Evolutionary conservation across 169 alveolate genomes (phyloP), one percentile per base, ranked within the genome.

Genomic region (Eimeria falciformis): DNA sequence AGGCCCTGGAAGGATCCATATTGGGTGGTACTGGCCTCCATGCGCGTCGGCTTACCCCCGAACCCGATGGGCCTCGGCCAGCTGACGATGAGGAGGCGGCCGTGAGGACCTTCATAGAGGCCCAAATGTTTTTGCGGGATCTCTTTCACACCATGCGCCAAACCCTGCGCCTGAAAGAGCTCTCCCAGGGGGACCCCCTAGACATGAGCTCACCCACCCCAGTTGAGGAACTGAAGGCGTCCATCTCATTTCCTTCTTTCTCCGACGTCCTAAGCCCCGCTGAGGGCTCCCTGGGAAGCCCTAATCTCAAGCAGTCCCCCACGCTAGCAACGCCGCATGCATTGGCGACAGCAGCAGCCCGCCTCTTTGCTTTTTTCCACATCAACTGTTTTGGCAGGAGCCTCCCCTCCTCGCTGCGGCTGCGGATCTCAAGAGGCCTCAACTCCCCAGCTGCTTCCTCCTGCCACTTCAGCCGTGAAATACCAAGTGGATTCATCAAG

Each of bases 11-110:
- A 37, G 84, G 84, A 21, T 73, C 84, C 2, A 73, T 73, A 2
- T 45, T 73, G 65, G 84, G 84, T 56, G 84, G 84, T 27, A 73
- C 84, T 45, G 84, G 65, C 65, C 62, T 73, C 33, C 84, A 73
- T 27, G 84, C 84, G 21, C 25, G 84, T 40, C 3, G 84, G 18
- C 62, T 18, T 27, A 3, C 84, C 3, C 33, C 84, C 1, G 84
- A 73, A 46, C 62, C 84, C 0, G 66, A 45, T 33, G 84, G 66
- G 45, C 84, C 84, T 46, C 62, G 43, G 6, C 84, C 84, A n/a
- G 84, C 56, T 43, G 84, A 73, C 45, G 62, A 5, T n/a, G 84
- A 73, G 37, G 84, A 73, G 37, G 84, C 84, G 12, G 62, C 84
- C 3, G 84, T 73, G 47, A 23, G 84, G 23, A 73, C 84, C 12